phyloP scores from a whole-genome alignment of 2,329 filamentous ascomycete species.

The Coniochaeta hoffmannii region DNA sequence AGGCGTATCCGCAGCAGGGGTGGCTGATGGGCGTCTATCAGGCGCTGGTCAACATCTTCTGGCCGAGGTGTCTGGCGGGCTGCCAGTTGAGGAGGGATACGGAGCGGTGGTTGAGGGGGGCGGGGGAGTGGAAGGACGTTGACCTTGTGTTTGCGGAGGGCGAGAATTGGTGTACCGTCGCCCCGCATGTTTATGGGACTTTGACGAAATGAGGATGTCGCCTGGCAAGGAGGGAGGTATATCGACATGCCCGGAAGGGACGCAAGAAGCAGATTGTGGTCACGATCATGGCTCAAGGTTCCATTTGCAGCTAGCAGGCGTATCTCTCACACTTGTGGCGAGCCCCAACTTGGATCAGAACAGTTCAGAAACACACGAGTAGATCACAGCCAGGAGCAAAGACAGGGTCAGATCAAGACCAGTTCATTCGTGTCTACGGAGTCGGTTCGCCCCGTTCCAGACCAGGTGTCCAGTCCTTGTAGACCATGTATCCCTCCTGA shows the following conservation, averaged over 20 bases:
- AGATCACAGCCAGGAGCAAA: not conserved
- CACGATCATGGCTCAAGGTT: no score
- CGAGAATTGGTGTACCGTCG: conserved; percentile 32
- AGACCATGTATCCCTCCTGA: not conserved
- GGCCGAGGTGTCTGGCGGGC: conserved; percentile 43
- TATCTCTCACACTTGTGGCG: no score
- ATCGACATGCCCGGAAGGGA: no score
- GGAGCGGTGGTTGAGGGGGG: conserved; percentile 34
- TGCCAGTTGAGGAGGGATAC: conserved; percentile 45
- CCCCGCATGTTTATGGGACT: conserved; percentile 45
- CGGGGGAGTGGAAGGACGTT: conserved; percentile 41
- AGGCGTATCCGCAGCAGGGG: conserved; percentile 22
- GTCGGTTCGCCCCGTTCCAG: not conserved
- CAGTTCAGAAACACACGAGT: no score
- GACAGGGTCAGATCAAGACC: not conserved
- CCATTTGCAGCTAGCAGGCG: no score
- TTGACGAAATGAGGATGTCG: conserved; percentile 37
- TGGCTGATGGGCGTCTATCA: conserved; percentile 40
- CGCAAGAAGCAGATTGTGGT: no score
- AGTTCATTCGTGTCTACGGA: not conserved
- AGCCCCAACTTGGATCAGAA: no score
- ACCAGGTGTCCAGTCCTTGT: not conserved
- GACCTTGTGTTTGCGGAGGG: conserved; percentile 34
- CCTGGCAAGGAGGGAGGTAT: no score
- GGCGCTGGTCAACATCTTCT: conserved; percentile 41